Evolutionary conservation across 1,139 yeast genomes (phyloP).

Genomic region (Meyerozyma smithsonii): DNA sequence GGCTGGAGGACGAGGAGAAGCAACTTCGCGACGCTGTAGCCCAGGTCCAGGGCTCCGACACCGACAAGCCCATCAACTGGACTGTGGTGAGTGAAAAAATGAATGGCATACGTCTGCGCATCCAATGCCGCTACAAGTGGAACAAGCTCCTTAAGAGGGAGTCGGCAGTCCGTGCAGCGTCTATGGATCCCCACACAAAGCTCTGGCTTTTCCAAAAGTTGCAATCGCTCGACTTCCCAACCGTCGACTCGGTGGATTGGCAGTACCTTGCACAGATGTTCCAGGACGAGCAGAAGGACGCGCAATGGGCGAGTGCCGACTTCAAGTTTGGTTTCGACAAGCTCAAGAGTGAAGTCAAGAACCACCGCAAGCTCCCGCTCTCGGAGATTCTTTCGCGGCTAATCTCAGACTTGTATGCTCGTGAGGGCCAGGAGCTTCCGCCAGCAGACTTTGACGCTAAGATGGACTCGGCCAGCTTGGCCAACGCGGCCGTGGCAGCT

Average conservation of each 20-base stretch:
- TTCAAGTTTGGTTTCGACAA: constrained; percentile 34
- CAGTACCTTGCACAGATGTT: constrained; percentile 22
- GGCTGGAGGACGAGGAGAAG: constrained; percentile 74
- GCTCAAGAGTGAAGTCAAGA: constrained; percentile 27
- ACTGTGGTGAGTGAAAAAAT: constrained; percentile 82
- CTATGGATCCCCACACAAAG: constrained; percentile 47
- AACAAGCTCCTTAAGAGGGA: constrained; percentile 67
- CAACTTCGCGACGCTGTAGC: constrained; percentile 53
- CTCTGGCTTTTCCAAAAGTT: constrained; percentile 54
- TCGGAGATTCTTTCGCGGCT: constrained; percentile 21
- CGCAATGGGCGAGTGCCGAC: constrained; percentile 15
- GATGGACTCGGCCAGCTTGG: neutral
- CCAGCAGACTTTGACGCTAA: constrained; percentile 2
- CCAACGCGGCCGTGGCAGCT: constrained; percentile 1
- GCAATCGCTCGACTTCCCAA: constrained; percentile 43
- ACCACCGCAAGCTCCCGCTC: constrained; percentile 22
- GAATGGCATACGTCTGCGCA: constrained; percentile 85
- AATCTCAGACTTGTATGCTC: constrained; percentile 15
- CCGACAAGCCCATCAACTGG: constrained; percentile 62
- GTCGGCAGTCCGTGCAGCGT: constrained; percentile 45
- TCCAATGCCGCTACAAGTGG: constrained; percentile 95
- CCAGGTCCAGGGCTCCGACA: constrained; percentile 25
- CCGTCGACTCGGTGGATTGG: constrained; percentile 62
- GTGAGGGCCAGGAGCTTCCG: constrained; percentile 5
- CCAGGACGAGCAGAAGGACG: constrained; percentile 2